Evolutionary conservation across 805 yeast genomes (phyloP).

Genomic region (Kregervanrija pseudodelftensis): DNA sequence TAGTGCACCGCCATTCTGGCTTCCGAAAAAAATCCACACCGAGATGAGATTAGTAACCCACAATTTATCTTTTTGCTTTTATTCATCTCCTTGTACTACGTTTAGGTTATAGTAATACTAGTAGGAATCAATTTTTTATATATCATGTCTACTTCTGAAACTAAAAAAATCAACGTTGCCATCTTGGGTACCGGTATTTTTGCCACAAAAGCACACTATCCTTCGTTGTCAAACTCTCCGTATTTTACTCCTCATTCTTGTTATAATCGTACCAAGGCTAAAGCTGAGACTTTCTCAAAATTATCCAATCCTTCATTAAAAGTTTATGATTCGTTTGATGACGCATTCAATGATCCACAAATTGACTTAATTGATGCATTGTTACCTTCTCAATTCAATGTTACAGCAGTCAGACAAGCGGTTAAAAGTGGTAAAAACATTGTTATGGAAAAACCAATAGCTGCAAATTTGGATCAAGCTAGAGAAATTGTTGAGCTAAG

Average conservation of each 20-base stretch:
- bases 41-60: background rate
- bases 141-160: background rate
- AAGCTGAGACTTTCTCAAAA: conserved; percentile 73
- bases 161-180: conserved; percentile 42
- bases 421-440: conserved; percentile 71
- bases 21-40: background rate
- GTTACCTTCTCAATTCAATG: conserved; percentile 81
- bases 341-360: conserved; percentile 54
- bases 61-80: background rate
- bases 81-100: background rate
- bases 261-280: conserved; percentile 74
- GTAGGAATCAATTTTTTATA: too few relatives aligned
- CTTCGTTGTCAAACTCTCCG: conserved; percentile 50
- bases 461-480: conserved; percentile 79
- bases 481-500: conserved; percentile 66
- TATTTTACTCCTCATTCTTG: conserved; percentile 59
- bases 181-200: conserved; percentile 82
- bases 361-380: conserved; percentile 79
- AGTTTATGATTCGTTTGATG: conserved; percentile 56
- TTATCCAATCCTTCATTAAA: conserved; percentile 42
- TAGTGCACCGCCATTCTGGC: too few relatives aligned
- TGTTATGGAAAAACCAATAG: conserved; percentile 84
- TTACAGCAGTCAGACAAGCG: conserved; percentile 62
- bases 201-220: conserved; percentile 79
- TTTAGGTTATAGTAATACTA: too few relatives aligned